These are phyloP conservation scores for Escovopsis sp. DNA, from an alignment of 2,329 filamentous ascomycete species.

Conservation along the genomic window DNA sequence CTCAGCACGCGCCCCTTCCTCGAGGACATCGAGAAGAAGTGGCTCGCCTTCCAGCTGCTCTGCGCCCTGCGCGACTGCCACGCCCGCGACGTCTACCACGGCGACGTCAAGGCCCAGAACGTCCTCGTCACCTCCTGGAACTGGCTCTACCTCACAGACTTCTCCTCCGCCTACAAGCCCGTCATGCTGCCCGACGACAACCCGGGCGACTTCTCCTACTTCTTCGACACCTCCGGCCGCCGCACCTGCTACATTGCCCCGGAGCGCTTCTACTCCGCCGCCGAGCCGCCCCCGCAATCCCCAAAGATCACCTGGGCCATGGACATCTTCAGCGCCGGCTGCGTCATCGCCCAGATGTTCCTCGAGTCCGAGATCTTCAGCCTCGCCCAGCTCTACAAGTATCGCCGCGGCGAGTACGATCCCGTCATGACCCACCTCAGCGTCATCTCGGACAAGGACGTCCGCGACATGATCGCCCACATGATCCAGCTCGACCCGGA, in stretches of 20 bases:
- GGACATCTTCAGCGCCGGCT: slow-evolving; percentile 96
- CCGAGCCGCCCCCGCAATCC: slow-evolving; percentile 46
- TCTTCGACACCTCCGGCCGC: slow-evolving; percentile 84
- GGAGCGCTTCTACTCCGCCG: slow-evolving; percentile 69
- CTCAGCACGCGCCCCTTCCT: slow-evolving; percentile 92
- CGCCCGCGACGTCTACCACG: slow-evolving; percentile 76
- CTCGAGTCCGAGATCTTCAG: slow-evolving; percentile 93
- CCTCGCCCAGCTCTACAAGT: slow-evolving; percentile 91
- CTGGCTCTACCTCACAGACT: slow-evolving; percentile 97
- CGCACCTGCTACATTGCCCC: slow-evolving; percentile 92
- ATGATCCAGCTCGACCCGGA: slow-evolving; percentile 95
- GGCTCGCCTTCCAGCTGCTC: slow-evolving; percentile 89
- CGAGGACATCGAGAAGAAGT: slow-evolving; percentile 97
- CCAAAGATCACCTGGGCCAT: slow-evolving; percentile 72
- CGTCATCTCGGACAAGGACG: slow-evolving; percentile 75
- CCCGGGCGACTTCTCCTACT: slow-evolving; percentile 93
- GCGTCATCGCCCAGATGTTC: slow-evolving; percentile 92
- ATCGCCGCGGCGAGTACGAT: slow-evolving; percentile 83
- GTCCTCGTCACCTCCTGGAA: slow-evolving; percentile 97
- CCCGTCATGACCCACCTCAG: slow-evolving; percentile 66
- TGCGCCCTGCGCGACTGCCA: slow-evolving; percentile 90
- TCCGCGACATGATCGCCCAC: slow-evolving; percentile 78
- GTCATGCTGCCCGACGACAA: slow-evolving; percentile 91
- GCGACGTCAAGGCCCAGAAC: slow-evolving; percentile 98
- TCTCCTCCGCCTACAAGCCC: slow-evolving; percentile 90